Evolutionary conservation across 2,329 filamentous ascomycete genomes (phyloP).

Genomic region (Botryotinia globosa): DNA sequence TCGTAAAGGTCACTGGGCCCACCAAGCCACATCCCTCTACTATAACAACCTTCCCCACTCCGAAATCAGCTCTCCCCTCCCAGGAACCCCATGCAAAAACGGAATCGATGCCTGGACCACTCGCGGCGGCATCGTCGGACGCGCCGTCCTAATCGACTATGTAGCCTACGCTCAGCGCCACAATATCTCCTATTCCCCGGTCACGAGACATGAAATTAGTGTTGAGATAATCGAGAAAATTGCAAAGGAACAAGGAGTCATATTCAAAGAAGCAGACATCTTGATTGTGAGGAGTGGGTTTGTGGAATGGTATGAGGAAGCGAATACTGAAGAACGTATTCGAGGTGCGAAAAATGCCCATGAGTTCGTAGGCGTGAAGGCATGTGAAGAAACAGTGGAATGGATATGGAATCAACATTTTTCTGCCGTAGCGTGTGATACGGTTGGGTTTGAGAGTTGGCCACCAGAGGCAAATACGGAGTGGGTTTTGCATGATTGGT

Average conservation of each 20-base stretch:
- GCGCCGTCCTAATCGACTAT: slow-evolving; percentile 53
- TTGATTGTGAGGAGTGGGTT: slow-evolving; percentile 49
- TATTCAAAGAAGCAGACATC: slow-evolving; percentile 49
- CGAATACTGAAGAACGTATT: slow-evolving; percentile 20
- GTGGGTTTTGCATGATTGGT: slow-evolving; percentile 32
- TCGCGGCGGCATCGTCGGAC: slow-evolving; percentile 33
- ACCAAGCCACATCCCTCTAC: slow-evolving; percentile 32
- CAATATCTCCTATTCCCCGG: slow-evolving; percentile 39
- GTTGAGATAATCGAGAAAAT: slow-evolving; percentile 44
- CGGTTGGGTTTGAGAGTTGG: slow-evolving; percentile 33
- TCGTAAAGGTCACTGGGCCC: slow-evolving; percentile 33
- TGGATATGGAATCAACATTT: slow-evolving; percentile 37
- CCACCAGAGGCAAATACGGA: slow-evolving; percentile 29
- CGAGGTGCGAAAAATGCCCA: slow-evolving; percentile 18
- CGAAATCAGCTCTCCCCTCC: slow-evolving; percentile 34
- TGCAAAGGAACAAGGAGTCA: slow-evolving; percentile 45
- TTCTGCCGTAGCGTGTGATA: slow-evolving; percentile 35
- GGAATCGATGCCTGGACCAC: slow-evolving; percentile 27
- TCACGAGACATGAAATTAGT: slow-evolving; percentile 39
- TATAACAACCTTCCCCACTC: slow-evolving; percentile 37
- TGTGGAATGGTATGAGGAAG: slow-evolving; percentile 40
- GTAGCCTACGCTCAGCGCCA: slow-evolving; percentile 41
- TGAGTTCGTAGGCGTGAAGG: slow-evolving; percentile 28
- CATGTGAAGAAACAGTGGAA: slow-evolving; percentile 27
- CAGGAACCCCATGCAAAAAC: slow-evolving; percentile 38